A percentile compares a stretch with the other conserved stretches of the same genome.
These are phyloP conservation scores for Coemansia sp. DNA, from an alignment of 192 early-diverging fungal species.

Conservation along the genomic window DNA sequence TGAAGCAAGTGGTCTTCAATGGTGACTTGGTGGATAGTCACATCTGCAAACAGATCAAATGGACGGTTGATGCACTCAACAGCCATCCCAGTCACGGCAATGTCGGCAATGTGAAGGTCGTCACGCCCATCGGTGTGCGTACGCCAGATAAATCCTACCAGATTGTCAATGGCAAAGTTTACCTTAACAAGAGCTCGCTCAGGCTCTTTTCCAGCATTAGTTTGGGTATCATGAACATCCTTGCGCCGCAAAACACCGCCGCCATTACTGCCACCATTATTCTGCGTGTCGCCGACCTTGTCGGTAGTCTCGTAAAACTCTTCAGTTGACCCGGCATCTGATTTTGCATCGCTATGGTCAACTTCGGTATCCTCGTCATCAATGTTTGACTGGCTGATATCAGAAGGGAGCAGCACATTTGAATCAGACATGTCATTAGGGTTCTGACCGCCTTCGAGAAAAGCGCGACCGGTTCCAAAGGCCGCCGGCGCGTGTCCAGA, in stretches of 20 bases:
- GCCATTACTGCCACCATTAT: not conserved
- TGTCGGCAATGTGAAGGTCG: conserved; percentile 49
- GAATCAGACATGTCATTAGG: conserved; percentile 8
- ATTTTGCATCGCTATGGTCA: conserved; percentile 1
- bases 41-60: conserved; percentile 60
- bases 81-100: conserved; percentile 64
- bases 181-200: conserved; percentile 42
- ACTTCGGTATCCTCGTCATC: not conserved
- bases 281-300: conserved; percentile 13
- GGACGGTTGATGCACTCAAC: conserved; percentile 70
- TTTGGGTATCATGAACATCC: conserved; percentile 13
- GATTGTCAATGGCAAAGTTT: conserved; percentile 48
- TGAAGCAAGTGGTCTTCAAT: conserved; percentile 64
- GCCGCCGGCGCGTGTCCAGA: conserved; percentile 22
- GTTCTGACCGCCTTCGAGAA: conserved; percentile 7
- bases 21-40: conserved; percentile 74
- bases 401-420: not conserved
- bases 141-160: conserved; percentile 51
- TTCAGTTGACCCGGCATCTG: conserved; percentile 28
- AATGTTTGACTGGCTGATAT: not conserved
- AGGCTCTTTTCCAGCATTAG: conserved; percentile 40
- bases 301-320: conserved; percentile 50
- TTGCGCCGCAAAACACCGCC: conserved; percentile 33
- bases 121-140: conserved; percentile 39
- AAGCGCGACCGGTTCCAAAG: conserved; percentile 42